A percentile compares a stretch with the other conserved stretches of the same genome.
Conservation (phyloP, 495 filamentous ascomycete species). For the Aspergillus panamensis region DNA sequence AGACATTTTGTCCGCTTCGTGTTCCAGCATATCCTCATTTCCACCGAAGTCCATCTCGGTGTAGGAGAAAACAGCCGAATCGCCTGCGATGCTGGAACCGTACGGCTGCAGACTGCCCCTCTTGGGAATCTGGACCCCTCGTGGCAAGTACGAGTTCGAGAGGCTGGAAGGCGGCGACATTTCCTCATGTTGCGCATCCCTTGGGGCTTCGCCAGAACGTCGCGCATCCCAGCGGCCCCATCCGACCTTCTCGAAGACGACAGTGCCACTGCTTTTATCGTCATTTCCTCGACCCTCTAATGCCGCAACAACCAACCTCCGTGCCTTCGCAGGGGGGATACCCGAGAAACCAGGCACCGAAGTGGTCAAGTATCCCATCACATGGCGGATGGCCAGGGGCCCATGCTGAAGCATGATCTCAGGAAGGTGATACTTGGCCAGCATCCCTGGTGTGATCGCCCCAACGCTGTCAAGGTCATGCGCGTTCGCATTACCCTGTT, state of each 20-base stretch:
- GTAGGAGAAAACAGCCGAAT: conserved; percentile 72
- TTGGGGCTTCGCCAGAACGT: conserved; percentile 60
- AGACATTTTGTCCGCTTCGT: conserved; percentile 96
- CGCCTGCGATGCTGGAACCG: conserved; percentile 60
- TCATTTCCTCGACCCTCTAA: conserved; percentile 69
- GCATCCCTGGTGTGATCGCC: conserved; percentile 77
- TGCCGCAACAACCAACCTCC: conserved; percentile 80
- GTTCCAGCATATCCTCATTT: conserved; percentile 64
- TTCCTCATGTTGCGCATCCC: conserved; percentile 38
- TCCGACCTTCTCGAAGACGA: conserved; percentile 92
- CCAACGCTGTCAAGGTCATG: conserved; percentile 66
- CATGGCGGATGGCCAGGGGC: conserved; percentile 87
- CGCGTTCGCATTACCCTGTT: conserved; percentile 33
- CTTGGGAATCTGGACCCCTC: conserved; percentile 65
- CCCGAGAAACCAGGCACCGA: conserved; percentile 89
- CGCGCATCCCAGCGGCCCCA: conserved; percentile 96
- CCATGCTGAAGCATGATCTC: conserved; percentile 86
- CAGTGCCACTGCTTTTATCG: conserved; percentile 66
- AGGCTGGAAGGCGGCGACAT: conserved; percentile 48
- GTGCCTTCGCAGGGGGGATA: conserved; percentile 87
- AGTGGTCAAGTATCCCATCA: conserved; percentile 89
- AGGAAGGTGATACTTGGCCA: conserved; percentile 89
- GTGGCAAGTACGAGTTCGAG: conserved; percentile 48
- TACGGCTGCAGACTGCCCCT: conserved; percentile 49
- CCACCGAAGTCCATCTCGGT: conserved; percentile 54